phyloP scores from a whole-genome alignment of 2,329 filamentous ascomycete genomes.

The Bipolaris cookei region DNA sequence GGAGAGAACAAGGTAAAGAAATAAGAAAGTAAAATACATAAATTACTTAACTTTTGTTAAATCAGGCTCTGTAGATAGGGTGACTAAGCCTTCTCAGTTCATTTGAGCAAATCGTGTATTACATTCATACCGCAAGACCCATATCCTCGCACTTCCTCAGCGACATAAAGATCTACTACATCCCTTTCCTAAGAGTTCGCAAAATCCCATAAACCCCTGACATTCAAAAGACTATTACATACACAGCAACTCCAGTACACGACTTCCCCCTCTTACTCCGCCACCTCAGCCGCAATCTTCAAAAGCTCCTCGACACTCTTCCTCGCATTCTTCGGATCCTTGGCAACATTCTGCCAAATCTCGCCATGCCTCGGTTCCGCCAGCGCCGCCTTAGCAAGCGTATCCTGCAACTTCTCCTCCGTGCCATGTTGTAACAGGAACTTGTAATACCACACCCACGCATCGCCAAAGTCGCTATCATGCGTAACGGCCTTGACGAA shows the following conservation, averaged over 20 bases:
- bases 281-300: constrained; percentile 71
- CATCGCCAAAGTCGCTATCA: constrained; percentile 86
- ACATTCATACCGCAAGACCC: too few species aligned
- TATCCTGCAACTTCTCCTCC: constrained; percentile 87
- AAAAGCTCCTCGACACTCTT: constrained; percentile 81
- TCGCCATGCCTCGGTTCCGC: constrained; percentile 93
- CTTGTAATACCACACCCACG: constrained; percentile 98
- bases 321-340: constrained; percentile 81
- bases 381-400: constrained; percentile 77
- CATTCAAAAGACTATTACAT: background rate
- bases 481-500: constrained; percentile 94
- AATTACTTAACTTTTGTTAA: too few species aligned
- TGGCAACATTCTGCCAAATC: constrained; percentile 84
- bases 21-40: background rate
- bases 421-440: constrained; percentile 93
- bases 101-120: too few species aligned
- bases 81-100: too few species aligned
- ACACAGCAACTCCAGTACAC: too few species aligned
- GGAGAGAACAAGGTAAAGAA: constrained; percentile 3
- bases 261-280: constrained; percentile 52
- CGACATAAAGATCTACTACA: background rate
- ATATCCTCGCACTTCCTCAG: background rate
- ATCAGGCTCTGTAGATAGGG: background rate
- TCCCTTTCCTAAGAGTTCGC: background rate
- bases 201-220: background rate